Base-by-base conservation (phyloP, 805 yeast genomes). In the Wickerhamiella spandovensis region DNA sequence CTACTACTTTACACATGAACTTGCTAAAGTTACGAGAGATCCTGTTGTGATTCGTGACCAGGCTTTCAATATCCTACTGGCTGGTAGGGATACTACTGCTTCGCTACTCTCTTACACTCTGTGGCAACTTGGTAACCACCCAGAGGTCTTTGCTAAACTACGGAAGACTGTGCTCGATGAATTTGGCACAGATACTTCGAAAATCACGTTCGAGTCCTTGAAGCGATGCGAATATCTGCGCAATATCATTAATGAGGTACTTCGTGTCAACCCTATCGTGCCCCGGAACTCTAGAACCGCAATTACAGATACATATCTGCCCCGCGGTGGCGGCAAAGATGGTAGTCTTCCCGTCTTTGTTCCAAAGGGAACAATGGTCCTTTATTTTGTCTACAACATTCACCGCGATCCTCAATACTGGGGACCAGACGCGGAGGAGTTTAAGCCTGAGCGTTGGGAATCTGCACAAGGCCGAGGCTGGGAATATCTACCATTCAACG, bases 31-130 rank as follows among this genome's bases (percentile, higher is more conserved):
- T 49, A 70, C 74, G 18, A 62, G 73, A 48, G 70, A 73, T 56
- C 74, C 73, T 3, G 58, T 51, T 32, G 66, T 68, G 21, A 64
- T 73, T 49, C 64, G 76, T 43, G 75, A 73, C 56, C 77, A 73
- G 60, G 58, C 68, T 52, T 63, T 73, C 58, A 72, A 71, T 55
- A 69, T 74, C 48, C 64, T 73, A 51, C 54, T 72, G 38, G 78
- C 77, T 15, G 77, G 76, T 18, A 66, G 77, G 55, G 76, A 73
- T 55, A 73, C 77, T 21, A 73, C 78, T 10, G 76, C 76, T 2
- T 70, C 74, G 9, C 61, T 72, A 35, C 65, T 73, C 43, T 66
- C 74, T 5, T 73, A 70, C 54, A 54, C 66, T 24, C 58, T 71
- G 52, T 69, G 58, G 51, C 75, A 71, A 57, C 61, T 72, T 48